Base-by-base conservation (phyloP, 305 asterid genomes). In the Fraxinus floribunda region DNA sequence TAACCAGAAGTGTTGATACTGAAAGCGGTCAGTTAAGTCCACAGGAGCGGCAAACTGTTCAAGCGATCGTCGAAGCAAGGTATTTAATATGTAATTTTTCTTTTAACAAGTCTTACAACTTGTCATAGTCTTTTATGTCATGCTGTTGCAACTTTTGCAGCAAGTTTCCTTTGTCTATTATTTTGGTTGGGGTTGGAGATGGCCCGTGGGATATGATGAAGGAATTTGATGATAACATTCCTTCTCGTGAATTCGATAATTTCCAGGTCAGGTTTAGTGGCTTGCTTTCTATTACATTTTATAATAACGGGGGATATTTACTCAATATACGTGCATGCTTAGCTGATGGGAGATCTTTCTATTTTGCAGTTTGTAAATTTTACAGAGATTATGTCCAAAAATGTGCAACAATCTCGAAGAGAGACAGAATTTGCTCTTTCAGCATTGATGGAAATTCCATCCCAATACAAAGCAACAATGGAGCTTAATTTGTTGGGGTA, bases 131-230 rank as follows among this genome's bases (percentile, higher is more conserved):
- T 82, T 62, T 5, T 62, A 24, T 26, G 10, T 66, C 74, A 66
- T 66, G 35, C 15, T 26, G n/a, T 66, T 26, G 0, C 5, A 0
- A 79, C 64, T 11, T 68, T 77, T 85, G 68, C 93, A 95, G 99
- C 92, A 93, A 95, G 89, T 88, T 89, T 80, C 98, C 99, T 30
- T 85, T 96, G 80, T 94, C 99, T 15, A 96, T 96, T 85, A 82
- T 96, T 55, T 90, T 96, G 84, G 99, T 96, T 55, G 98, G 98
- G 77, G 99, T 96, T 83, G 99, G 98, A 81, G 99, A 96, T 89
- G 99, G 99, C 80, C 99, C 99, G 4, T 96, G 99, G 99, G 98
- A 94, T 84, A 94, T 91, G 95, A 94, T 96, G 99, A 91, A 85
- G 90, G 98, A 96, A 85, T 96, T 96, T 76, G 99, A 96, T 57